These are phyloP conservation scores for Lactarius pseudohatsudake DNA, from an alignment of 768 basidiomycete species.

Conservation along the genomic window DNA sequence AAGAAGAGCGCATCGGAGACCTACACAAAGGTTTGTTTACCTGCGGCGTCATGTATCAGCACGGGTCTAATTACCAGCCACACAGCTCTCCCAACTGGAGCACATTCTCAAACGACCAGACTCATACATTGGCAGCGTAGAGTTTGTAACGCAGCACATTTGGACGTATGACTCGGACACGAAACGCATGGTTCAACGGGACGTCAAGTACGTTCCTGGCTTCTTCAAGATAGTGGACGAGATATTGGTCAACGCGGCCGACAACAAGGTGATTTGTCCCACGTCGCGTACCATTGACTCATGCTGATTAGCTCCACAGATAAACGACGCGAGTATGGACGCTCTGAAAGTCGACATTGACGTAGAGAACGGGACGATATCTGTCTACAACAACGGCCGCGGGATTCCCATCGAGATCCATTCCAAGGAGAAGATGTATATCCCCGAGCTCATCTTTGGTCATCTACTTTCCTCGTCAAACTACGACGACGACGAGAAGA, in stretches of 20 bases:
- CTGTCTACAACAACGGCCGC: slow-evolving; percentile 91
- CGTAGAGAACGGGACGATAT: slow-evolving; percentile 78
- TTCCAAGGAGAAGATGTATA: slow-evolving; percentile 87
- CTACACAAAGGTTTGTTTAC: slow-evolving; percentile 72
- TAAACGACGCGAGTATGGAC: slow-evolving; percentile 92
- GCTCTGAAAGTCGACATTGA: slow-evolving; percentile 87
- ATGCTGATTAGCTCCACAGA: slow-evolving; percentile 46
- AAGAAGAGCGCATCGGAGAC: slow-evolving; percentile 91
- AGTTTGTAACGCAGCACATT: slow-evolving; percentile 81
- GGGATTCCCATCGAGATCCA: slow-evolving; percentile 99
- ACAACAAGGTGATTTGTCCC: slow-evolving; percentile 81
- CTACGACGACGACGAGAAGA: slow-evolving; percentile 99
- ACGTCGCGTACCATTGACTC: neutral
- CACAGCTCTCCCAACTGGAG: slow-evolving; percentile 88
- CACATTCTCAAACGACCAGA: slow-evolving; percentile 92
- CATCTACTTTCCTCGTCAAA: slow-evolving; percentile 93
- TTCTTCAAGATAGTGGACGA: slow-evolving; percentile 99
- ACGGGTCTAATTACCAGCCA: slow-evolving; percentile 20
- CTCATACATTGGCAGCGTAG: slow-evolving; percentile 95
- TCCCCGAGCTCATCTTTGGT: slow-evolving; percentile 97
- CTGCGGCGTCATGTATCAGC: too few relatives aligned
- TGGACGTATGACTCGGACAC: slow-evolving; percentile 90
- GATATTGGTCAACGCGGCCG: slow-evolving; percentile 98
- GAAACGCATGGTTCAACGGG: slow-evolving; percentile 81
- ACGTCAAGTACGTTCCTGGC: slow-evolving; percentile 90